Evolutionary conservation across 257 asterid genomes (phyloP).

Genomic region (Verbascum thapsus): DNA sequence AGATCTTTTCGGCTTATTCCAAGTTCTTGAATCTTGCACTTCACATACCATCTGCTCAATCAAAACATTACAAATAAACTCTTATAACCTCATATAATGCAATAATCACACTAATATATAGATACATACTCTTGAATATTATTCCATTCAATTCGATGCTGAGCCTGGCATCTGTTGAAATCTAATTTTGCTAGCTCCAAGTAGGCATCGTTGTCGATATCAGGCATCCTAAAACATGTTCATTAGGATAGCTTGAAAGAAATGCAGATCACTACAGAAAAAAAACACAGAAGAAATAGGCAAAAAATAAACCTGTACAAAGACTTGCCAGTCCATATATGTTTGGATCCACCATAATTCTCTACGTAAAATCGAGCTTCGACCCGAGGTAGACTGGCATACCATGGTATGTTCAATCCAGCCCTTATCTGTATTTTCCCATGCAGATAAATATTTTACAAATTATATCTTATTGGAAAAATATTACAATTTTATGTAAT

Average conservation of each 20-base stretch:
- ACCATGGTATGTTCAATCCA: constrained; percentile 48
- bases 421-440: constrained; percentile 25
- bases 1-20: no score
- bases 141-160: constrained; percentile 55
- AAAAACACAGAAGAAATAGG: no score
- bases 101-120: no score
- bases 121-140: constrained; percentile 36
- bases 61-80: no score
- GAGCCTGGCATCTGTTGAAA: constrained; percentile 52
- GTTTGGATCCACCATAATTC: constrained; percentile 34
- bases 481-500: not conserved
- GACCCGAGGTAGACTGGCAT: constrained; percentile 43
- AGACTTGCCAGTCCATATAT: constrained; percentile 45
- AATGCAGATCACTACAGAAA: no score
- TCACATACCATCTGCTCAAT: no score
- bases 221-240: constrained; percentile 37
- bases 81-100: not conserved
- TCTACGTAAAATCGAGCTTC: constrained; percentile 38
- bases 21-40: no score
- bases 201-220: constrained; percentile 43
- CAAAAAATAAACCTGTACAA: constrained; percentile 32
- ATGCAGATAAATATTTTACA: not conserved
- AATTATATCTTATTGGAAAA: not conserved
- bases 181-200: constrained; percentile 47
- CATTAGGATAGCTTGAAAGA: not conserved